Base-by-base conservation (phyloP, 768 basidiomycete species). In the Paxillus involutus region DNA sequence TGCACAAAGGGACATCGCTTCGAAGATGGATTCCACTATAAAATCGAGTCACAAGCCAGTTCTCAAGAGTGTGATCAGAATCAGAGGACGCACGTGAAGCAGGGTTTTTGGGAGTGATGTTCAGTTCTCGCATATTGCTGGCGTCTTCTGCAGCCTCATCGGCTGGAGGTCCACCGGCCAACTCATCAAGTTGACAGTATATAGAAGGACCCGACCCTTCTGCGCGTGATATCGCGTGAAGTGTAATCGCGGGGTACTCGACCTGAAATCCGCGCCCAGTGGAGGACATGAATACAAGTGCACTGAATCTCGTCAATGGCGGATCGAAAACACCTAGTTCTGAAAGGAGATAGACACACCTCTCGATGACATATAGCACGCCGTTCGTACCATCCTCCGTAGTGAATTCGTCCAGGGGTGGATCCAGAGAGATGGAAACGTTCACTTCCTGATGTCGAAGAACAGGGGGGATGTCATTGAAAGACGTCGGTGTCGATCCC, bases 181-280 rank as follows among this genome's bases (percentile, higher is more conserved):
- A 71, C 47, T 92, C 92, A 61, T 97, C 95, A 11, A 98, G 81
- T 61, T 99, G 97, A 67, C 94, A 97, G 71, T 98, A 98, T 66
- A 98, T 81, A 7, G 84, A 88, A 4, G 90, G 85, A 0, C 77
- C 78, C 9, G 72, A 55, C 2, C 48, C 54, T 41, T 83, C 81
- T 3, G 80, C 78, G 43, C 93, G 86, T 1, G 94, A 91, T 50
- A 95, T 81, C 24, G 97, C 97, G 63, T 99, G 97, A 2, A 99
- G 81, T 1, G 93, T 96, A 65, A 99, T 90, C 6, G 87, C 77
- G 10, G 91, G 93, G 69, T 96, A 98, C 53, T 86, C 78, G 65
- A 98, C 82, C 59, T 89, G 84, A 71, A 98, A 88, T 14, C 92
- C 94, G 42, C 76, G 75, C 14, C 85, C 85, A 1, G 83, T 76